These are phyloP conservation scores for Phoenix roebelenii DNA, from an alignment of 176 grass and related monocot genomes.

Conservation along the genomic window DNA sequence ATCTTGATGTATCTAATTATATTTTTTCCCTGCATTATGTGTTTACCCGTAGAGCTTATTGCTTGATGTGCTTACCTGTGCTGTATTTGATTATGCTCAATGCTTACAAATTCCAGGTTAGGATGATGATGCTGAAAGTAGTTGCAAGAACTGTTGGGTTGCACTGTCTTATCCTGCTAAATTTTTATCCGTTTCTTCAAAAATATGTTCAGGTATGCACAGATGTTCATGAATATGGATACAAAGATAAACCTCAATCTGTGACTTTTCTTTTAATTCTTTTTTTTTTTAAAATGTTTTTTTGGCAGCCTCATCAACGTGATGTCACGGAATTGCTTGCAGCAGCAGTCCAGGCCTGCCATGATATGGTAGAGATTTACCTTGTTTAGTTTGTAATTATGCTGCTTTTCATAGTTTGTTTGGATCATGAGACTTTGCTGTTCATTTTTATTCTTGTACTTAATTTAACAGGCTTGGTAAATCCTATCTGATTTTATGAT, in stretches of 20 bases:
- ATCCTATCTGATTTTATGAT: conserved; percentile 5
- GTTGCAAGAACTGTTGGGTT: conserved; percentile 77
- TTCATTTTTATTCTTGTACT: neutral
- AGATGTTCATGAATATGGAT: conserved; percentile 7
- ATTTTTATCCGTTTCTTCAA: conserved; percentile 81
- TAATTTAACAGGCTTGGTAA: conserved; percentile 1
- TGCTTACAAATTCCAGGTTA: conserved; percentile 42
- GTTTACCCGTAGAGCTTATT: too few species aligned
- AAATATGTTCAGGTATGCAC: conserved; percentile 81
- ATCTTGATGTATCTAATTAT: too few species aligned
- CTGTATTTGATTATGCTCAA: too few species aligned
- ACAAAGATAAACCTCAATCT: neutral
- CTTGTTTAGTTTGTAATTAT: conserved; percentile 1
- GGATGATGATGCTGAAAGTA: conserved; percentile 91
- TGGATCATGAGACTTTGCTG: too few species aligned
- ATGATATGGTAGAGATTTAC: conserved; percentile 62
- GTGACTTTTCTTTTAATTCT: neutral
- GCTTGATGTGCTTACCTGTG: too few species aligned
- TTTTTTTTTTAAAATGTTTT: neutral
- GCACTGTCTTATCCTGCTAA: conserved; percentile 78
- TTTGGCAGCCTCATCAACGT: conserved; percentile 78
- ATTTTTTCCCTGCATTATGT: too few species aligned
- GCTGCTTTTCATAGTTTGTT: neutral
- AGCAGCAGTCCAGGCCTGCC: conserved; percentile 92
- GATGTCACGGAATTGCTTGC: conserved; percentile 92